Base-by-base conservation (phyloP, 2,329 filamentous ascomycete genomes). In the Didymella glomerata region DNA sequence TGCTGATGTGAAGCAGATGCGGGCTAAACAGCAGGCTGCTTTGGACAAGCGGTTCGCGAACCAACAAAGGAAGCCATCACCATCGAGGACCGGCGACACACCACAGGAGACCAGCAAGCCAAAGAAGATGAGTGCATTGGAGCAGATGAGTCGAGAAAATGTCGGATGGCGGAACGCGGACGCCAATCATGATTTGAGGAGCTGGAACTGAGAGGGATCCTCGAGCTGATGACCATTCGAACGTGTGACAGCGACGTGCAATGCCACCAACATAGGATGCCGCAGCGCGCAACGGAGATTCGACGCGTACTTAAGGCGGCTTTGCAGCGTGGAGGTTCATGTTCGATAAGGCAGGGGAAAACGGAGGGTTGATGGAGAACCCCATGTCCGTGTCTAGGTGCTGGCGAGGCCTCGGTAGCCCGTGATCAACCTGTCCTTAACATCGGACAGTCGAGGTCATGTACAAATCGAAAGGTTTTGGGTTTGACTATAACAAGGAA, bases 141-240 rank as follows among this genome's bases (percentile, higher is more conserved):
- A 74, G 56, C 54, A 72, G 55, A 54, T 69, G 62, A 74, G 71
- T 46, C 68, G 54, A 46, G 71, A 75, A 60, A 75, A 75, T 41
- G 48, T 67, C 38, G 70, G 71, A 11, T 76, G 67, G 65, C 66
- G 72, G 44, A 70, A 68, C 38, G 67, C 65, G 27, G 73, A 75
- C 60, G 65, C 67, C 38, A 64, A 69, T 48, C 64, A 67, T 9
- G 68, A 69, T 20, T 54, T 74, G 48, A 63, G 70, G 50, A 63
- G 65, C 41, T 73, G 65, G 64, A 67, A 74, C 44, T 74, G 55
- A 68, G 32, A 46, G 28, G 10, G 8, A 27, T 10, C 6, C 10
- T 34, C 13, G 8, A 28, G 30, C 2, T n/a, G 11, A 20, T 18
- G 34, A 24, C 47, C 8, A 2, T 11, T 45, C 1, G 9, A 38